Evolutionary conservation across 163 green algal species (phyloP), one percentile per base, ranked within the genome.

Genomic region (Chlamydomonas reinhardtii): DNA sequence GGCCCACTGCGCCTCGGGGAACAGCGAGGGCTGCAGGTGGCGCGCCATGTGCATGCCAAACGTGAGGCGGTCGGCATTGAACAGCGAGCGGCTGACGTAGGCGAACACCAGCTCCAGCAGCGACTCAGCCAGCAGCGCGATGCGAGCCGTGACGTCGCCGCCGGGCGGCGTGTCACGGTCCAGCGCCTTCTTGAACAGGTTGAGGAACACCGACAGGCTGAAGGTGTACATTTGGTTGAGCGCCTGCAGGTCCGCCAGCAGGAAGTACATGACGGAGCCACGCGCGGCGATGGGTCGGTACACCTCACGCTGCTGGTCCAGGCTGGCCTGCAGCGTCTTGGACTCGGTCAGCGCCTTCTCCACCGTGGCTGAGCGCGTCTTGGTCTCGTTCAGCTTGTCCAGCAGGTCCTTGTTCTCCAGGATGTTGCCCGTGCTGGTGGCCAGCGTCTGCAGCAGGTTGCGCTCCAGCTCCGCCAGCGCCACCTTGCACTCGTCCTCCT

Each of bases 341-440:
- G 89, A 94, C 35, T 95, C 87, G 15, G 81, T 79, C 78, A 98
- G 90, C 27, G 90, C 90, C 16, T 88, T 84, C 43, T 88, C 86
- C 56, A 96, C 93, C 22, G 82, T 94, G 31, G 62, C 83, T 35
- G 84, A 86, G 72, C 95, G 93, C 48, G 84, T 83, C 90, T 97
- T 97, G 74, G 95, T 95, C 73, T 96, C 91, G 59, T 97, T 95
- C 20, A 98, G 91, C 34, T 88, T 94, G 29, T 93, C 77, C 76
- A 97, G 89, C 76, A 98, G 92, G 54, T 92, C 91, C 68, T 93
- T 87, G 85, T 98, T 96, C 73, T 97, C 95, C 70, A 97, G 90
- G 32, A 98, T 85, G 85, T 95, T 96, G 74, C 94, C 94, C 68
- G 52, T 90, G 87, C 84, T 91, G 54, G 83, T 93, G 14, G 95